Percentiles rank a stretch among this genome's conserved stretches.
Conservation (phyloP, 306 rosid genomes). For the Glycine soja region DNA sequence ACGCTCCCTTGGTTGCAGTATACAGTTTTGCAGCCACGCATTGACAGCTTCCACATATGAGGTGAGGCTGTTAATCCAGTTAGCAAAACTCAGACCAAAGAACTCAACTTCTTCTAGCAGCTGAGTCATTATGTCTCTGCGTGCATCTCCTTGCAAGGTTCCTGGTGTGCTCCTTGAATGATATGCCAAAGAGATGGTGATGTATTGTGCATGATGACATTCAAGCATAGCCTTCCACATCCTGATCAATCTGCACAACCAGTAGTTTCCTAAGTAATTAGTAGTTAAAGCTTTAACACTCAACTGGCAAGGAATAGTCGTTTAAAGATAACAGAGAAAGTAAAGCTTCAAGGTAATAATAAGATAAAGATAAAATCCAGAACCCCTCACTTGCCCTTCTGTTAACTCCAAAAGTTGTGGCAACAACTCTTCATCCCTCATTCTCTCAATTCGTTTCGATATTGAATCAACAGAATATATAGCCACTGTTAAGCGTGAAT, state of each 20-base stretch:
- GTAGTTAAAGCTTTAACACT: background rate
- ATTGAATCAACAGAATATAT: constrained; percentile 89
- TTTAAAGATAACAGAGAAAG: constrained; percentile 16
- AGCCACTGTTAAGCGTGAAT: constrained; percentile 84
- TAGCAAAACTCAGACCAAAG: constrained; percentile 89
- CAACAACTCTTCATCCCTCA: constrained; percentile 93
- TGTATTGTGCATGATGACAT: constrained; percentile 96
- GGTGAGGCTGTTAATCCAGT: constrained; percentile 93
- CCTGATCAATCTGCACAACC: constrained; percentile 67
- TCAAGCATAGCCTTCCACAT: constrained; percentile 99
- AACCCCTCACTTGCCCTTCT: constrained; percentile 70
- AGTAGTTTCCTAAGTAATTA: background rate
- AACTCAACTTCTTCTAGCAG: constrained; percentile 83
- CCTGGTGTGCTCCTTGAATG: constrained; percentile 72
- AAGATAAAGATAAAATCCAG: constrained; percentile 22
- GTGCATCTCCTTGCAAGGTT: constrained; percentile 66
- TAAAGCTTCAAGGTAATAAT: constrained; percentile 10
- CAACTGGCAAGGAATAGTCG: constrained; percentile 2
- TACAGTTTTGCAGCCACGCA: constrained; percentile 85
- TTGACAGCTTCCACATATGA: constrained; percentile 84
- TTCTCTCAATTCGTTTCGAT: constrained; percentile 84
- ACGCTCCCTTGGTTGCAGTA: constrained; percentile 75
- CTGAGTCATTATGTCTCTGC: constrained; percentile 59
- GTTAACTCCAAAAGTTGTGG: constrained; percentile 83
- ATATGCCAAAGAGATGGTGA: constrained; percentile 93